Conservation (phyloP, 441 rosid species). For the Erysimum pusillum region DNA sequence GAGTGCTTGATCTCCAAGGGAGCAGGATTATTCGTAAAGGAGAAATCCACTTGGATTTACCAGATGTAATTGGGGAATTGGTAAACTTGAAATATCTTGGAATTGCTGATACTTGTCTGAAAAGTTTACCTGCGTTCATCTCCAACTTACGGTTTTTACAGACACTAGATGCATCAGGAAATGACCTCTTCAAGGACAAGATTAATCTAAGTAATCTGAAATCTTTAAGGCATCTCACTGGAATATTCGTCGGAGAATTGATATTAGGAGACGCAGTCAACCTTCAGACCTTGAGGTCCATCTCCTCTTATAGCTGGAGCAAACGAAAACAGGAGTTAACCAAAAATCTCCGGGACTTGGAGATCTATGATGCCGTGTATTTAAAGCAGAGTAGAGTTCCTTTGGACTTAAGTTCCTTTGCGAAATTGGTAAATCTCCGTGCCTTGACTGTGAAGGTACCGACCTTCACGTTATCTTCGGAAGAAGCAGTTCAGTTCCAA, state of each 20-base stretch:
- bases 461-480: not conserved
- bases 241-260: not conserved
- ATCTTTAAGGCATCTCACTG: slow-evolving; percentile 20
- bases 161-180: slow-evolving; percentile 23
- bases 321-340: not conserved
- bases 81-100: slow-evolving; percentile 47
- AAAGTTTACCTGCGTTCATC: not conserved
- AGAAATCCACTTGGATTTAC: no score
- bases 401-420: not conserved
- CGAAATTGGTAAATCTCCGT: not conserved
- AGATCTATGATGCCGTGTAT: no score
- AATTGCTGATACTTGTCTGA: not conserved
- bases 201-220: not conserved
- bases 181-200: not conserved
- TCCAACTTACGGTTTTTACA: slow-evolving; percentile 30
- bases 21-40: not conserved
- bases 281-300: slow-evolving; percentile 36
- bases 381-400: no score
- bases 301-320: slow-evolving; percentile 4
- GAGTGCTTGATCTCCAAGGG: slow-evolving; percentile 42
- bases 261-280: not conserved
- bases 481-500: not conserved
- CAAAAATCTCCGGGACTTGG: not conserved
- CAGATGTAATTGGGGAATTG: slow-evolving; percentile 32
- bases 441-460: not conserved